Evolutionary conservation across 805 yeast genomes (phyloP), one percentile per base, ranked within the genome.

Genomic region (Torulaspora gathmanii): DNA sequence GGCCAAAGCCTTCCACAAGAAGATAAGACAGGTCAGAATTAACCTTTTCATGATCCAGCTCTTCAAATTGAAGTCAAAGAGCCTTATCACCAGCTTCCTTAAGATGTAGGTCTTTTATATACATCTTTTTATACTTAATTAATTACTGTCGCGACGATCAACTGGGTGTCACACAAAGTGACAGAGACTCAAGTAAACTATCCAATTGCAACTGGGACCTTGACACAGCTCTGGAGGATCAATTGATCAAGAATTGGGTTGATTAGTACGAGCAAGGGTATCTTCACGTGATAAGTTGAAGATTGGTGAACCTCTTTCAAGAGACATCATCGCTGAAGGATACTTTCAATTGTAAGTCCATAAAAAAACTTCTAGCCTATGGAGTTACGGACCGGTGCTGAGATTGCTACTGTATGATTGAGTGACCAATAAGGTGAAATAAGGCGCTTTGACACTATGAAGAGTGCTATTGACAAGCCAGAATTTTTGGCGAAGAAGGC

Each of bases 401-500:
- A 30, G 19, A 31, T 16, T 16, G 17, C 5, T 5, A 9, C 34
- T 16, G 12, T 31, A 31, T 31, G 34, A 31, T 31, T 31, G 33
- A 30, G 33, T 30, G 33, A 5, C 15, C 2, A n/a, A 19, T 15
- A 13, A n/a, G 33, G 27, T 37, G 49, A 41, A 28, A 13, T 42
- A 8, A 37, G 28, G 19, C 20, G 41, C 10, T 28, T 43, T 16
- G 20, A 30, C 20, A 37, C 22, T 30, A 34, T 47, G 36, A 43
- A 39, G 22, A 25, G 42, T 20, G 42, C 40, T 12, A 33, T 38
- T 12, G 56, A 55, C 20, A 45, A 44, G 23, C 53, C 57, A 5
- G 65, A 62, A 12, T 47, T 60, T 27, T 38, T 59, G 23, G 54
- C 55, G 11, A 52, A 57, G 22, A 55, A 57, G 36, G 58, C 52